These are phyloP conservation scores for Lentinula sp. DNA, from an alignment of 768 basidiomycete species.

Conservation along the genomic window DNA sequence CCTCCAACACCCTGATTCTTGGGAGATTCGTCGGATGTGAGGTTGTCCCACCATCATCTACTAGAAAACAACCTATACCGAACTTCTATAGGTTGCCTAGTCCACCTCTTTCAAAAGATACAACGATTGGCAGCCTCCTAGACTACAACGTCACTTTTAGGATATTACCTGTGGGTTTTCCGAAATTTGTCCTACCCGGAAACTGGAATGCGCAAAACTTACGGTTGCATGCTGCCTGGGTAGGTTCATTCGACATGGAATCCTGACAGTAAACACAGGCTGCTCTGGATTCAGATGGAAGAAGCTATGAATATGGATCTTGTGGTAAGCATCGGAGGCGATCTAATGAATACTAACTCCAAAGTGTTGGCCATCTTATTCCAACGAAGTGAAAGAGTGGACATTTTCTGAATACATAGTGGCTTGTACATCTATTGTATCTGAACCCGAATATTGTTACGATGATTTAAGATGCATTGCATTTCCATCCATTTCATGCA, in stretches of 20 bases:
- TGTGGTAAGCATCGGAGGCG: slow-evolving; percentile 23
- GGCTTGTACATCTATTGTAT: too few relatives aligned
- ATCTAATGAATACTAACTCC: slow-evolving; percentile 21
- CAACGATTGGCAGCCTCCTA: slow-evolving; percentile 47
- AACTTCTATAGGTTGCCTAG: slow-evolving; percentile 50
- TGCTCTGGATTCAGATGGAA: slow-evolving; percentile 30
- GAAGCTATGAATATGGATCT: slow-evolving; percentile 12
- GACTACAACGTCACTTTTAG: slow-evolving; percentile 59
- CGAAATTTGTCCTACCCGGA: slow-evolving; percentile 14
- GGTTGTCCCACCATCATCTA: not conserved
- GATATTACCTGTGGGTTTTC: slow-evolving; percentile 38
- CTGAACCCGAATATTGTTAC: too few relatives aligned
- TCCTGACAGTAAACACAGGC: slow-evolving; percentile 16
- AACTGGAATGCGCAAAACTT: slow-evolving; percentile 63
- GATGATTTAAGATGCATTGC: not conserved
- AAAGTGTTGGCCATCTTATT: slow-evolving; percentile 25
- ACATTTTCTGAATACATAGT: slow-evolving; percentile 15
- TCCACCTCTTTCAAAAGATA: slow-evolving; percentile 57
- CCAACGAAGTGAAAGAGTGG: slow-evolving; percentile 18
- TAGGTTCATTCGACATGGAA: slow-evolving; percentile 16
- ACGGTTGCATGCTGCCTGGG: slow-evolving; percentile 62
- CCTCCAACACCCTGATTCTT: too few relatives aligned
- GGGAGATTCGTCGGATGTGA: slow-evolving; percentile 36
- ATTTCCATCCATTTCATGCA: too few relatives aligned
- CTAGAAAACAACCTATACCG: not conserved